Conservation (phyloP, 2,329 filamentous ascomycete species). For the Ophiocordyceps camponoti-leonardi region DNA sequence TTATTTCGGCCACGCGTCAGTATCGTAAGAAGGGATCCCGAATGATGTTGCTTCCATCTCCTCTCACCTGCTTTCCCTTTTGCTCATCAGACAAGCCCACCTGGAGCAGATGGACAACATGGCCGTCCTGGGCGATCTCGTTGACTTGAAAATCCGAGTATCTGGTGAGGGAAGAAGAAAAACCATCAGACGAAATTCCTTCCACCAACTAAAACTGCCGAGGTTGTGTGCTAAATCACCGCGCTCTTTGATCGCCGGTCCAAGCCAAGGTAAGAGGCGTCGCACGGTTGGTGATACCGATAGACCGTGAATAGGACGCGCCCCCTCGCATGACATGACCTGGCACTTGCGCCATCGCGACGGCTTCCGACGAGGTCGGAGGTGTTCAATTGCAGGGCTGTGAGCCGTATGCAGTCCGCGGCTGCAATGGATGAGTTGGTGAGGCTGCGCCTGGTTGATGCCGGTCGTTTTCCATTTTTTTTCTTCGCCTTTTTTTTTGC, state of each 20-base stretch:
- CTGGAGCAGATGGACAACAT: slow-evolving; percentile 54
- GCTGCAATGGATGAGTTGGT: no score
- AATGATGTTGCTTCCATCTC: neutral
- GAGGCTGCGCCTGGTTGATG: no score
- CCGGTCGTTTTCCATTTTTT: no score
- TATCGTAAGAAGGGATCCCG: neutral
- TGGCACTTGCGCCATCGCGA: slow-evolving; percentile 8
- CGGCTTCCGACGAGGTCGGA: neutral
- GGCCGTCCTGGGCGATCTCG: slow-evolving; percentile 62
- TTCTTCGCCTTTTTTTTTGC: no score
- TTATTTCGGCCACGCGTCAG: neutral
- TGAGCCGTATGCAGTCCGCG: no score
- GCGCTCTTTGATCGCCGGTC: slow-evolving; percentile 22
- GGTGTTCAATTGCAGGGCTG: no score
- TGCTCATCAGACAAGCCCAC: slow-evolving; percentile 13
- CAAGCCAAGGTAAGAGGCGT: slow-evolving; percentile 19
- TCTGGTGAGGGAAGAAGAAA: slow-evolving; percentile 17
- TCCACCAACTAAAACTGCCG: neutral
- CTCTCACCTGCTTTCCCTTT: slow-evolving; percentile 2
- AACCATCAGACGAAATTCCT: neutral
- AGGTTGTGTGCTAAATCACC: slow-evolving; percentile 10
- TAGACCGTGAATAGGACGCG: slow-evolving; percentile 15
- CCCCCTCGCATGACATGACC: slow-evolving; percentile 15
- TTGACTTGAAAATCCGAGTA: slow-evolving; percentile 91
- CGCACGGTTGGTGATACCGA: slow-evolving; percentile 22